Evolutionary conservation across 164 flowering plant genomes (phyloP), one percentile per base, ranked within the genome.

Genomic region (Chimonanthus salicifolius): DNA sequence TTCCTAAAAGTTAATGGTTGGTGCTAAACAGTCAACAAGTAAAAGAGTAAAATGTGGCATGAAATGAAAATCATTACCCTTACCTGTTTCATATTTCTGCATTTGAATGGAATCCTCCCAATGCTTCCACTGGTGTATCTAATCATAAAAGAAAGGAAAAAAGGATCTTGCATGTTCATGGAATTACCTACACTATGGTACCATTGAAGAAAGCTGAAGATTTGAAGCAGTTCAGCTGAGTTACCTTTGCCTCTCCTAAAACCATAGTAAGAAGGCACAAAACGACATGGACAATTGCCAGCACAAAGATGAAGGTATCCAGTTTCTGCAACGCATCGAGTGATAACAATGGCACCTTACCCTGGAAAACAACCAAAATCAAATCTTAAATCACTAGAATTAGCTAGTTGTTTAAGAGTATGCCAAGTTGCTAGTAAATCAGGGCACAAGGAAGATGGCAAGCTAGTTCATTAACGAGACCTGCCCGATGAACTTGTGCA

Each of bases 41-140:
- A 33, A 62, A 33, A 33, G n/a, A 54, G 4, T 54, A 54, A 10
- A 16, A 10, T 54, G 60, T 13, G 4, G 10, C 15, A 45, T 67
- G 20, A 10, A 63, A 33, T 66, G 48, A 18, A 50, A 71, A 20
- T 33, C 48, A 71, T 70, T 83, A 88, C 94, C 82, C 74, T 80
- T 69, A 0, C 77, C 76, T 1, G 83, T 50, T 68, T 90, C 87
- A 76, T 80, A 87, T 47, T 82, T 80, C 50, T 86, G 88, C 78
- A 87, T 85, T 7, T 84, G 82, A 81, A 91, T 82, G 50, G 90
- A 71, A 77, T 91, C 88, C 79, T 96, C 98, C 99, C 99, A 95
- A 46, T 76, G 89, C 75, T 90, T 89, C 99, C 99, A 95, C 79
- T 85, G 93, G 43, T 86, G 93, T 72, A 95, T 95, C 98, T 95